phyloP scores from a whole-genome alignment of 768 basidiomycete genomes.

The Scleroderma citrinum region DNA sequence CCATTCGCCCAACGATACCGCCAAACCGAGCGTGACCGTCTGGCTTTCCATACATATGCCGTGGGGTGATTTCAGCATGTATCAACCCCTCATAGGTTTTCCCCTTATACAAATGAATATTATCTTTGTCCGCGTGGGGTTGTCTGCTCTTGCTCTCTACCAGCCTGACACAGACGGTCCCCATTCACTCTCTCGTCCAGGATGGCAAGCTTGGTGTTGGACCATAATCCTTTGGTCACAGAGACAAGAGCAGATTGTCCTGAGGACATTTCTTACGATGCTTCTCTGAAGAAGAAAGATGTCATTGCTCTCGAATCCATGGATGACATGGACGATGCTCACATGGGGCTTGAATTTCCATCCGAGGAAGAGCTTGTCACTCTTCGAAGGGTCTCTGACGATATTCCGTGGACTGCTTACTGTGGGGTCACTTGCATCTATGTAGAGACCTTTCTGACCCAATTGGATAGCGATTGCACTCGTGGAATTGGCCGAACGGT shows the following conservation, averaged over 20 bases:
- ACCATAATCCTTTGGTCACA: background rate
- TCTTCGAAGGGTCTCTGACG: slow-evolving; percentile 56
- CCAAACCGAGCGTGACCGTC: too few species aligned
- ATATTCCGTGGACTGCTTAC: slow-evolving; percentile 54
- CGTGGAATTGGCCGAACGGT: slow-evolving; percentile 68
- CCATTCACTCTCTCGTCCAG: background rate
- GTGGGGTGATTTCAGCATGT: background rate
- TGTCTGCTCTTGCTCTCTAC: background rate
- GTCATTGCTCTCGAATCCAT: background rate
- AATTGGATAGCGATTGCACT: slow-evolving; percentile 49
- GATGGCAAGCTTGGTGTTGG: background rate
- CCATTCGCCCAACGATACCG: too few species aligned
- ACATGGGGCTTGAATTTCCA: slow-evolving; percentile 57
- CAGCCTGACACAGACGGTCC: background rate
- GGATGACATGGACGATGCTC: slow-evolving; percentile 25
- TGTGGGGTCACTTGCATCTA: background rate
- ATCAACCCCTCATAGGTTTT: background rate
- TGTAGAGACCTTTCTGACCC: background rate
- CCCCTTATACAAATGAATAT: too few species aligned
- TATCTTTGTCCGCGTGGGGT: too few species aligned
- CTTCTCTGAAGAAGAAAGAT: background rate
- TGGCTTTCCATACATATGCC: too few species aligned
- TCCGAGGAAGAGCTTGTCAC: slow-evolving; percentile 55
- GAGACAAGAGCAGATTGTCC: background rate
- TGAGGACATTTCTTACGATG: background rate